Base-by-base conservation (phyloP, 495 filamentous ascomycete species). In the Neurospora sp. region DNA sequence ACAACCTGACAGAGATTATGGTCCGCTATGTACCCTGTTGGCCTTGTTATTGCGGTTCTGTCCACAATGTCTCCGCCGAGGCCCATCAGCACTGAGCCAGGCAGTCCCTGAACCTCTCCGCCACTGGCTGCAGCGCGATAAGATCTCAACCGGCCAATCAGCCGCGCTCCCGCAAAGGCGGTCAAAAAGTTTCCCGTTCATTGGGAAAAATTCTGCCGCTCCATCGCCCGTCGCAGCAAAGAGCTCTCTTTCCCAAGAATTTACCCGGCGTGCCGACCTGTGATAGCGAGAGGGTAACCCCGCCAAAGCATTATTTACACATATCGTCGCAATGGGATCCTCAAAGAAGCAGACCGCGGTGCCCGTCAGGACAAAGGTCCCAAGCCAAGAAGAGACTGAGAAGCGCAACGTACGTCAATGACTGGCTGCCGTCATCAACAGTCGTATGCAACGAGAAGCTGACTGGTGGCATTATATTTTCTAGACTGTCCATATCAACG, bases 401-500 rank as follows among this genome's bases (percentile, higher is more conserved):
- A 71, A 78, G 69, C 81, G 84, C 45, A 84, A 84, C 74, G 83
- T 84, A 75, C 41, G 78, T 69, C 35, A 31, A 31, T 31, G 27
- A 31, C 27, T 31, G 27, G 27, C 27, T 31, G 27, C 27, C 3
- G 27, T 31, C 27, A 31, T 31, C 27, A 39, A n/a, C 9, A 31
- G 42, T 75, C 75, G 7, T 27, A 35, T 65, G 27, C 53, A 41
- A 45, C 5, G 68, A 20, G n/a, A 27, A 73, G 8, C 27, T 22
- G 18, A 9, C 5, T 35, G 68, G 69, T 78, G 39, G 76, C 65
- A 53, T 39, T 38, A 14, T 35, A n/a, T 76, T n/a, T 59, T 68
- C 44, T 72, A 97, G 93, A 90, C 92, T 72, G 90, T 99, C 78
- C 89, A 90, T 75, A 89, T 98, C 84, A 92, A 94, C 81, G 83